Percentiles rank a stretch among this genome's conserved stretches.
These are phyloP conservation scores for Arxiozyma bovina DNA, from an alignment of 1,139 yeast genomes.

Conservation along the genomic window DNA sequence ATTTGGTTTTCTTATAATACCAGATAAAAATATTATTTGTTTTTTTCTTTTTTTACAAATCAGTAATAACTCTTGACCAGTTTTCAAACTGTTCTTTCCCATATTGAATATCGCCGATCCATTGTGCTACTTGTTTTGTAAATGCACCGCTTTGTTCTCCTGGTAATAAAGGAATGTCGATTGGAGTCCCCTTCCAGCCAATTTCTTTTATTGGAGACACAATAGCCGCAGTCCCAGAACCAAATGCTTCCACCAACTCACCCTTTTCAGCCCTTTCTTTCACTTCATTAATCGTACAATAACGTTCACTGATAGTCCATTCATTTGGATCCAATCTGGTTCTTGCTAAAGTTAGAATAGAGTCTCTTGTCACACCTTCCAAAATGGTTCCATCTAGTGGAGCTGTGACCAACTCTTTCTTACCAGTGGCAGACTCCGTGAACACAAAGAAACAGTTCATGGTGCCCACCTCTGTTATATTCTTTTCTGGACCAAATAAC, in stretches of 20 bases:
- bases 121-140: conserved; percentile 63
- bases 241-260: conserved; percentile 86
- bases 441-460: conserved; percentile 91
- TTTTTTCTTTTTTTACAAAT: too few species aligned
- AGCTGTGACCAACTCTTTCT: conserved; percentile 88
- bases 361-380: conserved; percentile 95
- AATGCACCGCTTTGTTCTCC: conserved; percentile 76
- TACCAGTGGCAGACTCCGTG: conserved; percentile 57
- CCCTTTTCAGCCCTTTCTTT: conserved; percentile 69
- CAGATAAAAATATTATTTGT: too few species aligned
- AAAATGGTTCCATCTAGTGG: conserved; percentile 95
- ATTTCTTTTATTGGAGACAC: conserved; percentile 88
- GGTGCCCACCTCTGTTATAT: conserved; percentile 93
- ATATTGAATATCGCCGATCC: conserved; percentile 87
- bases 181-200: conserved; percentile 66
- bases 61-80: conserved; percentile 32
- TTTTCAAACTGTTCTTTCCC: conserved; percentile 57
- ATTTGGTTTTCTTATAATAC: too few species aligned
- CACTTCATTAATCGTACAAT: conserved; percentile 72
- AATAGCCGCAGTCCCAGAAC: conserved; percentile 95
- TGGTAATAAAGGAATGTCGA: conserved; percentile 64
- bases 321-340: conserved; percentile 60
- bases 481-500: conserved; percentile 86
- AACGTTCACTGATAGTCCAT: conserved; percentile 79
- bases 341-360: conserved; percentile 67